Conservation (phyloP, 495 filamentous ascomycete genomes). For the Lepidopterella palustris region DNA sequence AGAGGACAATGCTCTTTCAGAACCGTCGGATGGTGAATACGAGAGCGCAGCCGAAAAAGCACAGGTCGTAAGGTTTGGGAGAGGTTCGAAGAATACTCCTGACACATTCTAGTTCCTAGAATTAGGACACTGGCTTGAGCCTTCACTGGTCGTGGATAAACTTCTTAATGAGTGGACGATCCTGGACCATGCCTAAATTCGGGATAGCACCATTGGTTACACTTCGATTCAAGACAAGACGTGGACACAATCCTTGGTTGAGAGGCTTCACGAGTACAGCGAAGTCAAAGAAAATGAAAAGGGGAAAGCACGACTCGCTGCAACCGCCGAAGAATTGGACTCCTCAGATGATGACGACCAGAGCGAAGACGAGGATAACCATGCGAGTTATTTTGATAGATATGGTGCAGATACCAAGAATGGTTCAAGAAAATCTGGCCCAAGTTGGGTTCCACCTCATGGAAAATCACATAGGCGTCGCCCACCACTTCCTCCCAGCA, state of each 20-base stretch:
- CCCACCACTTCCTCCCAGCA: too few species aligned
- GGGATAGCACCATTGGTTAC: background rate
- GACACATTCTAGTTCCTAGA: background rate
- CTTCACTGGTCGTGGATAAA: background rate
- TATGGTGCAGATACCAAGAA: too few species aligned
- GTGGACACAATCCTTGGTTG: background rate
- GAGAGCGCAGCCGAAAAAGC: background rate
- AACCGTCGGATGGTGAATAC: background rate
- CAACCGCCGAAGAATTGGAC: too few species aligned
- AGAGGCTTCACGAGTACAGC: background rate
- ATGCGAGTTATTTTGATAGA: too few species aligned
- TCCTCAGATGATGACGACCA: too few species aligned
- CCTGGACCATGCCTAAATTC: background rate
- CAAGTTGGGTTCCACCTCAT: too few species aligned
- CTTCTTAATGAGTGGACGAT: background rate
- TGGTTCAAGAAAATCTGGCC: too few species aligned
- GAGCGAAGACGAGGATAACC: too few species aligned
- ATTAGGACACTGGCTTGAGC: background rate
- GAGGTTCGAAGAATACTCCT: background rate
- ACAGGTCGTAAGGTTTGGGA: background rate
- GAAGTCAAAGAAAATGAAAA: background rate
- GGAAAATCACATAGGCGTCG: too few species aligned
- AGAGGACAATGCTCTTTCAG: background rate
- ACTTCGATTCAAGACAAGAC: background rate
- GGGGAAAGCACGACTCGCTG: background rate